Percentiles rank a stretch among this genome's conserved stretches.
Conservation (phyloP, 2,329 filamentous ascomycete genomes). For the Exophiala sp. region DNA sequence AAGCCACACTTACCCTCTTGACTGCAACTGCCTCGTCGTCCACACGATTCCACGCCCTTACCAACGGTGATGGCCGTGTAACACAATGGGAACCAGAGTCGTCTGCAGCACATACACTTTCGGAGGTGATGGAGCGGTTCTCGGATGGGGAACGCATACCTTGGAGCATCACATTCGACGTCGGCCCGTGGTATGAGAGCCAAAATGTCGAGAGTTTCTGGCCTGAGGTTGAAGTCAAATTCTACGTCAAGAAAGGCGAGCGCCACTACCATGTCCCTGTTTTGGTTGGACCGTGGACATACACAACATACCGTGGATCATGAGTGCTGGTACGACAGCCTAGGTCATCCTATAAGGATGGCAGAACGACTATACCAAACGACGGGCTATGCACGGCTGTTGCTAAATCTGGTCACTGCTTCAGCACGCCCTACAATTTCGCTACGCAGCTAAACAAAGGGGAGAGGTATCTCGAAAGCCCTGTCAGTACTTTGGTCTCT, state of each 20-base stretch:
- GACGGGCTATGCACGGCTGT: no score
- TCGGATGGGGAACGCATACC: slow-evolving; percentile 38
- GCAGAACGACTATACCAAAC: no score
- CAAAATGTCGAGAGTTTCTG: slow-evolving; percentile 49
- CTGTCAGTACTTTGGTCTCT: no score
- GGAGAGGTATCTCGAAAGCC: no score
- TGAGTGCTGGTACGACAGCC: slow-evolving; percentile 25
- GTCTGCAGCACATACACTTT: slow-evolving; percentile 23
- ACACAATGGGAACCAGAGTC: slow-evolving; percentile 42
- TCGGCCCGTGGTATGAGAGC: slow-evolving; percentile 46
- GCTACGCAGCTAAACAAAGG: no score
- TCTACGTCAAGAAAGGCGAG: slow-evolving; percentile 48
- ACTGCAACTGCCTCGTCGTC: slow-evolving; percentile 41
- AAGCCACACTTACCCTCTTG: slow-evolving; percentile 54
- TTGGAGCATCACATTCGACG: slow-evolving; percentile 46
- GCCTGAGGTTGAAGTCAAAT: slow-evolving; percentile 50
- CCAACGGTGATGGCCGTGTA: slow-evolving; percentile 46
- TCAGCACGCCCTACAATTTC: no score
- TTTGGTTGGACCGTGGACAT: slow-evolving; percentile 49
- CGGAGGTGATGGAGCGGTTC: slow-evolving; percentile 27
- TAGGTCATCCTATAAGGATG: no score
- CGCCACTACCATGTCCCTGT: slow-evolving; percentile 52
- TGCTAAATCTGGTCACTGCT: no score
- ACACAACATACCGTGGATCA: slow-evolving; percentile 50
- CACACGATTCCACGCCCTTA: slow-evolving; percentile 38